Conservation (phyloP, 1,139 yeast genomes). For the Pichia sp. region DNA sequence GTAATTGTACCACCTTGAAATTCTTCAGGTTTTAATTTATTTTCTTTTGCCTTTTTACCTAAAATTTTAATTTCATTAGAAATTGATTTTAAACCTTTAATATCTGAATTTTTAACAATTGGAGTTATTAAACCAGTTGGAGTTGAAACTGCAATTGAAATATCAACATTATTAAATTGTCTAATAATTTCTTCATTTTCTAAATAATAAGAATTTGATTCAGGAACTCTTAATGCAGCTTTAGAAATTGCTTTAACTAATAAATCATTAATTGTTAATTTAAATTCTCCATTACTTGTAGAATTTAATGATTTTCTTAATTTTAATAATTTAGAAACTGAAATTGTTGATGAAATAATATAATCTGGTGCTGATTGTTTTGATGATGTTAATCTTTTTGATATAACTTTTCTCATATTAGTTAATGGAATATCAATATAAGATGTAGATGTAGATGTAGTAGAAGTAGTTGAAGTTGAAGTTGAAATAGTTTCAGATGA, state of each 20-base stretch:
- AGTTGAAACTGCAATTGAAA: slow-evolving; percentile 97
- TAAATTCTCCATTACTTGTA: slow-evolving; percentile 79
- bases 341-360: slow-evolving; percentile 79
- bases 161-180: slow-evolving; percentile 87
- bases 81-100: slow-evolving; percentile 77
- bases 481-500: slow-evolving; percentile 34
- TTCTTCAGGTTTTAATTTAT: slow-evolving; percentile 90
- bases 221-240: slow-evolving; percentile 88
- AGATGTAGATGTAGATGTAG: slow-evolving; percentile 49
- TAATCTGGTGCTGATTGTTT: slow-evolving; percentile 86
- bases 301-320: slow-evolving; percentile 87
- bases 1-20: slow-evolving; percentile 99
- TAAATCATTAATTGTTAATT: slow-evolving; percentile 88
- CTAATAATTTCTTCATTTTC: slow-evolving; percentile 86
- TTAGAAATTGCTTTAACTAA: slow-evolving; percentile 89
- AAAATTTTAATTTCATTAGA: slow-evolving; percentile 83
- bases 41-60: slow-evolving; percentile 93
- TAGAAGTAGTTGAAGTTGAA: slow-evolving; percentile 39
- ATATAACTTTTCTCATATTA: slow-evolving; percentile 91
- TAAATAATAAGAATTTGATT: slow-evolving; percentile 90
- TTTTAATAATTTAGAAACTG: slow-evolving; percentile 86
- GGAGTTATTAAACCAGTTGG: slow-evolving; percentile 98
- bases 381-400: slow-evolving; percentile 79
- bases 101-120: slow-evolving; percentile 78
- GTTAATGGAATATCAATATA: slow-evolving; percentile 83